phyloP scores from a whole-genome alignment of 306 rosid genomes.

The Glycyrrhiza uralensis region DNA sequence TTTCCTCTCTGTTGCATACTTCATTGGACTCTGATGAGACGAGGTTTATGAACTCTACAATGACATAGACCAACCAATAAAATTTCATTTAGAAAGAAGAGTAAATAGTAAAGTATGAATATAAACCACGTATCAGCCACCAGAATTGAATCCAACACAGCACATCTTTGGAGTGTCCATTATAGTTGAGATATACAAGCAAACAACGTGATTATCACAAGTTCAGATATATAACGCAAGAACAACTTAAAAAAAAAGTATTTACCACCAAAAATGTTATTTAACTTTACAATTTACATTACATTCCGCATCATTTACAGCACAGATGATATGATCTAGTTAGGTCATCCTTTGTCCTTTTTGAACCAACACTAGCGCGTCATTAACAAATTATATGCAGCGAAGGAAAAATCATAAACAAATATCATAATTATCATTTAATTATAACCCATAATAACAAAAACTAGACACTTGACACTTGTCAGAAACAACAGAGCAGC shows the following conservation, averaged over 20 bases:
- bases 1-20: constrained; percentile 84
- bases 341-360: neutral
- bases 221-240: neutral
- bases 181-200: neutral
- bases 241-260: neutral
- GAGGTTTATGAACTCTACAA: constrained; percentile 90
- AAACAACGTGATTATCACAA: neutral
- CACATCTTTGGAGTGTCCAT: neutral
- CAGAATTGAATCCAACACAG: neutral
- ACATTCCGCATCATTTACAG: neutral
- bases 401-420: neutral
- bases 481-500: neutral
- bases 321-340: neutral
- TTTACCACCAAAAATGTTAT: neutral
- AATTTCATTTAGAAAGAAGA: constrained; percentile 20
- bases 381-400: neutral
- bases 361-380: neutral
- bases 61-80: constrained; percentile 22
- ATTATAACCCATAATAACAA: neutral
- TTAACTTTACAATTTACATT: neutral
- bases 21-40: constrained; percentile 90
- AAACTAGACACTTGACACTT: neutral
- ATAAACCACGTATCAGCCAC: neutral
- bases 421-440: neutral
- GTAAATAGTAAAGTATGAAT: neutral